Base-by-base conservation (phyloP, 2,329 filamentous ascomycete species). In the Scortechinia acanthostroma region DNA sequence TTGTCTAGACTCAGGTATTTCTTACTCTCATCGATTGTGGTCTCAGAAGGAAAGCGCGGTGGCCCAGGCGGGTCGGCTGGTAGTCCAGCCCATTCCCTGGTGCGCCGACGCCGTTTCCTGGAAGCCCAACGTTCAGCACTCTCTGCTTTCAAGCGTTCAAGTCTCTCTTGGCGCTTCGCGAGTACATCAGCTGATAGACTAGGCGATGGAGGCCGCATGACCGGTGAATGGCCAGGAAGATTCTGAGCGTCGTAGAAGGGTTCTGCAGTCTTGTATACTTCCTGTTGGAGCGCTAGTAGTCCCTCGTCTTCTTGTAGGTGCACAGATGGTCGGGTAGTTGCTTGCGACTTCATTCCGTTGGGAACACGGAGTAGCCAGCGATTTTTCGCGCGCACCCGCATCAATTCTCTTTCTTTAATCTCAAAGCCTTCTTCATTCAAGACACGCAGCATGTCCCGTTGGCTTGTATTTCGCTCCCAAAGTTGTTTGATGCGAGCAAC, bases 41-140 rank as follows among this genome's bases (percentile, higher is more conserved):
- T 91, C 60, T 93, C 88, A 0, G 87, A 91, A 1, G 86, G 86
- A 50, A 89, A 93, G 19, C 88, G 78, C 14, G 84, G 81, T 17
- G 82, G 77, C 3, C 81, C 79, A 1, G 81, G 74, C 4, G 79
- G 77, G 56, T 88, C 83, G 28, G 83, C 74, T 14, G 83, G 79
- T 21, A 86, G 60, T 2, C 82, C 81, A 35, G 76, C 81, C 70
- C 80, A 86, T n/a, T 76, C 77, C 53, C 78, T 74, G 45, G 81
- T 84, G 42, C 83, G 74, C 49, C 84, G 77, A 44, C 85, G 75
- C 45, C 84, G 77, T 58, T 87, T 88, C 47, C 79, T 71, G 4
- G 74, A 66, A 4, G 70, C 70, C 74, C 80, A 82, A 47, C 75
- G 73, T 53, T 84, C 77, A 20, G 73, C 74, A 51, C 76, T 80